Base-by-base conservation (phyloP, 192 early-diverging fungal genomes). In the Rhizophagus prolifer region DNA sequence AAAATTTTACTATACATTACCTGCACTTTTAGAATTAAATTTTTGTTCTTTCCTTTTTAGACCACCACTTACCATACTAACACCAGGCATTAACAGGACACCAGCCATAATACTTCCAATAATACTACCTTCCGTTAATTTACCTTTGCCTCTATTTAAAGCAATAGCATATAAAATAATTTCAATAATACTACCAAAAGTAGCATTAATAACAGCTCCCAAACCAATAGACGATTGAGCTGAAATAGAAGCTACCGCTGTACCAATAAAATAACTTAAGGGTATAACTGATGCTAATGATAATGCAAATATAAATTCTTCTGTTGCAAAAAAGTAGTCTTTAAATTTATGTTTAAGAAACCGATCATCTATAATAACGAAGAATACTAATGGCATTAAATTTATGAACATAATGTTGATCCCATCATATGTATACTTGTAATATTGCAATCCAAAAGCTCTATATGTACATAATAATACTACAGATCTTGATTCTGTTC, bases 381-480 rank as follows among this genome's bases (percentile, higher is more conserved):
- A 96, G 30, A 93, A 81, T 1, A 95, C 92, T 1, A 98, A 74
- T 1, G 91, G 88, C 50, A 97, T 85, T 81, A 96, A 82, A 82
- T 99, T 96, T 85, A 98, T 93, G 81, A 99, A 92, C 71, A 97
- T 91, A 74, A 99, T 95, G 86, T 98, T 99, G 86, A 97, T 92
- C 31, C 97, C 97, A 47, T 96, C 95, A 25, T 94, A 89, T 1
- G 96, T 97, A 84, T 95, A 97, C 84, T 97, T 97, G 89, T 95
- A 96, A 85, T 97, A 99, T 82, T 94, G 92, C 70, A 90, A 85
- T n/a, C 97, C 97, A 34, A 94, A 84, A 2, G 95, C 96, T 60
- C 92, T 87, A 71, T 95, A 93, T 0, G 92, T 95, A 82, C 95
- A 96, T 61, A 99, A 85, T 58, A 99, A 84, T 62, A 97, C 91